Evolutionary conservation across 305 asterid species (phyloP).

Genomic region (Rubia tinctorum): DNA sequence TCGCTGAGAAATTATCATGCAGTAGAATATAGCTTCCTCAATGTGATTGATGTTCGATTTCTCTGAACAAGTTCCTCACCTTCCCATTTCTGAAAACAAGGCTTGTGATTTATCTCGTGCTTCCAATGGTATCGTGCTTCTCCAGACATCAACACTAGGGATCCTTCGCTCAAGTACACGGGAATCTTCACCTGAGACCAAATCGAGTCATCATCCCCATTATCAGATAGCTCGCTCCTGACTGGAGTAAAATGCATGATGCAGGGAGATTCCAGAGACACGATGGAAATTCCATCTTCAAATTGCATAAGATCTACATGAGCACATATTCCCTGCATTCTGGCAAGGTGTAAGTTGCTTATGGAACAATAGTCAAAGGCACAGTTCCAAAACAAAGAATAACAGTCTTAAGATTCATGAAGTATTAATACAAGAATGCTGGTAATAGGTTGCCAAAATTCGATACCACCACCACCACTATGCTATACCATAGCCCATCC

Average conservation of each 20-base stretch:
- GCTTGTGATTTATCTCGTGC: conserved; percentile 78
- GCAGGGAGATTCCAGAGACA: conserved; percentile 74
- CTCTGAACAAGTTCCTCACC: conserved; percentile 60
- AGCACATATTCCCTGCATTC: conserved; percentile 71
- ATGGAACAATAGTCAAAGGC: too few relatives aligned
- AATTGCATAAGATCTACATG: conserved; percentile 92
- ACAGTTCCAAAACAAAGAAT: not conserved
- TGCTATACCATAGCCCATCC: not conserved
- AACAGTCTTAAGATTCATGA: not conserved
- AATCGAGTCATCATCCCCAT: conserved; percentile 6
- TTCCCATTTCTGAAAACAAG: conserved; percentile 68
- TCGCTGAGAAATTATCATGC: not conserved
- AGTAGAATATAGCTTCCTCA: conserved; percentile 53
- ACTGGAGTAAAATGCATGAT: conserved; percentile 71
- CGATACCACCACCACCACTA: not conserved
- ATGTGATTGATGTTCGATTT: conserved; percentile 68
- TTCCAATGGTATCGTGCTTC: conserved; percentile 86
- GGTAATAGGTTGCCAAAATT: too few relatives aligned
- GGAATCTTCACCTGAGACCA: conserved; percentile 34
- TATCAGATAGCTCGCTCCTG: conserved; percentile 13
- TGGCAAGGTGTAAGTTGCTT: not conserved
- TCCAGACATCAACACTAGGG: conserved; percentile 79
- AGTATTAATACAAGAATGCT: not conserved
- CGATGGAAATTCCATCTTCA: conserved; percentile 84
- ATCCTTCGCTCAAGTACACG: conserved; percentile 65